Evolutionary conservation across 169 alveolate species (phyloP).

Genomic region (Pseudocohnilembus persalinus): DNA sequence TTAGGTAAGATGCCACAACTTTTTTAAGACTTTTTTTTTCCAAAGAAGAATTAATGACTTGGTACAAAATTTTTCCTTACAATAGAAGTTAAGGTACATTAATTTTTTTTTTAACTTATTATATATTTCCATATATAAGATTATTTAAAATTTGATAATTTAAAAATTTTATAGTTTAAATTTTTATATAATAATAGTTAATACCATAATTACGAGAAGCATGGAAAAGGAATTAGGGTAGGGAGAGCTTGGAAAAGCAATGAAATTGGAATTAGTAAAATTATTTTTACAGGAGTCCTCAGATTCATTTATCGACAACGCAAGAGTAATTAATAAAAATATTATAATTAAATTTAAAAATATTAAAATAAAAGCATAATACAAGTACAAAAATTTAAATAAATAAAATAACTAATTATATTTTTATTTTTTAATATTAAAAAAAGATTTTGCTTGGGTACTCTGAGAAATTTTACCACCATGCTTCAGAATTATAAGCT

Average conservation of each 20-base stretch:
- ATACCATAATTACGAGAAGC: background rate
- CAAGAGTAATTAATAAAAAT: background rate
- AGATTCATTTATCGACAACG: background rate
- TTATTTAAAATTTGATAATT: too few species aligned
- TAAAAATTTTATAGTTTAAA: too few species aligned
- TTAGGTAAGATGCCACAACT: conserved; percentile 21
- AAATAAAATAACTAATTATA: too few species aligned
- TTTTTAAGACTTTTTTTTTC: conserved; percentile 43
- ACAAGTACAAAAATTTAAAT: background rate
- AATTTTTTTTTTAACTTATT: too few species aligned
- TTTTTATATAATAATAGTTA: background rate
- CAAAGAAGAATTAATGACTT: conserved; percentile 19
- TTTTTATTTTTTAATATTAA: too few species aligned
- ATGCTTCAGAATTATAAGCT: background rate
- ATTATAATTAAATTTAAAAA: too few species aligned
- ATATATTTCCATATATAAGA: background rate
- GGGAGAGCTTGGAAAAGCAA: background rate
- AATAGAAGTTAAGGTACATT: background rate
- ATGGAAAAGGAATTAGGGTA: background rate
- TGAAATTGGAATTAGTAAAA: background rate
- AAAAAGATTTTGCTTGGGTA: background rate
- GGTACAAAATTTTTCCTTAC: conserved; percentile 46
- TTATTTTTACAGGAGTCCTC: background rate
- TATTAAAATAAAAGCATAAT: too few species aligned
- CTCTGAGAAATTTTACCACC: background rate